phyloP scores from a whole-genome alignment of 345 rosid species.

The Citrus australasica region DNA sequence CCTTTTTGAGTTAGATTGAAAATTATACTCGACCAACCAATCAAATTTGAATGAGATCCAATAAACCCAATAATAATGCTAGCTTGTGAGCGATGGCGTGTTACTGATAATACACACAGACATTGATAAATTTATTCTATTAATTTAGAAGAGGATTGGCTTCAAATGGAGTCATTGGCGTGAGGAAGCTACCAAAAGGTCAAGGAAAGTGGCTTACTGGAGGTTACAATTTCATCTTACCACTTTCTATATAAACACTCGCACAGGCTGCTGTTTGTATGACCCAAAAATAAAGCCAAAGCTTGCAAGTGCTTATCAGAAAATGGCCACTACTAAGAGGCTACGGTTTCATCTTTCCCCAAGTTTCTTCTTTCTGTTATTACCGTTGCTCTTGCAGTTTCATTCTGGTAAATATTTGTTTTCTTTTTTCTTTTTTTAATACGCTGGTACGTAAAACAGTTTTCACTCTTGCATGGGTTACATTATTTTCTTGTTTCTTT shows the following conservation, averaged over 20 bases:
- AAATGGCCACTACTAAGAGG: conserved; percentile 28
- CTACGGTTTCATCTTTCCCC: conserved; percentile 8
- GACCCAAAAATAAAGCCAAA: not conserved
- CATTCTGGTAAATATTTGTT: conserved; percentile 33
- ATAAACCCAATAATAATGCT: not conserved
- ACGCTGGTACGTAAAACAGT: no score
- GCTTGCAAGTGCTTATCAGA: not conserved
- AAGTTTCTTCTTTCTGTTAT: conserved; percentile 36
- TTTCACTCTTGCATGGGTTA: no score
- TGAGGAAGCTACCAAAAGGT: not conserved
- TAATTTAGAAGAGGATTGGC: not conserved
- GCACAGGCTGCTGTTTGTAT: not conserved
- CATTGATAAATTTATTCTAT: not conserved
- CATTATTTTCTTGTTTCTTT: not conserved
- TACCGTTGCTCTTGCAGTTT: conserved; percentile 43
- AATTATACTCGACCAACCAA: not conserved
- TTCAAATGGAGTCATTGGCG: not conserved
- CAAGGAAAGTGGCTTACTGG: not conserved
- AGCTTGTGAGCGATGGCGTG: not conserved
- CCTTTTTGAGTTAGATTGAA: not conserved
- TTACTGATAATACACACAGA: not conserved
- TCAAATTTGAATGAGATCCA: not conserved
- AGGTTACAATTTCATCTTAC: not conserved
- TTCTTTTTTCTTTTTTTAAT: not conserved
- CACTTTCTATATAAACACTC: conserved; percentile 10